These are phyloP conservation scores for Endotrypanum monterogeii DNA, from an alignment of 208 protist species.

Conservation along the genomic window DNA sequence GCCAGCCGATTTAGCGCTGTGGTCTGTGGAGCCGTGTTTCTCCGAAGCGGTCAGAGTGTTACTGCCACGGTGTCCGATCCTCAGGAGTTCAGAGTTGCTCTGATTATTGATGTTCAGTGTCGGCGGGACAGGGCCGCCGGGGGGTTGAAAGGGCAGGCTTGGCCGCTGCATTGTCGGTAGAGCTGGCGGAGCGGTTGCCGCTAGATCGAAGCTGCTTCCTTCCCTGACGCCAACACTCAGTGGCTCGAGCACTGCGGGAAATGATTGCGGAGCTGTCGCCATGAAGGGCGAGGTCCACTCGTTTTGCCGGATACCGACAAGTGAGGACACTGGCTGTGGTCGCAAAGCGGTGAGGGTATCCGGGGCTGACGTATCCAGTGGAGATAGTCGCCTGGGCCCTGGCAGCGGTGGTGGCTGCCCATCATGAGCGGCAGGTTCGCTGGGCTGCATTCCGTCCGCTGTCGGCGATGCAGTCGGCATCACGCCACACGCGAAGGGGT, in stretches of 20 bases:
- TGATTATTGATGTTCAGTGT: not conserved
- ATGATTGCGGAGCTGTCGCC: not conserved
- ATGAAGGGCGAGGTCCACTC: slow-evolving; percentile 11
- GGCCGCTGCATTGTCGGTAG: not conserved
- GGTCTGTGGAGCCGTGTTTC: not conserved
- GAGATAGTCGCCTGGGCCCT: not conserved
- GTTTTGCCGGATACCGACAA: slow-evolving; percentile 1
- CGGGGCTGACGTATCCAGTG: not conserved
- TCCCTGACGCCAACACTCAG: slow-evolving; percentile 6
- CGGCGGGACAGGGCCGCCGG: slow-evolving; percentile 29
- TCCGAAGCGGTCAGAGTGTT: not conserved
- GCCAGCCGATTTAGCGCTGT: not conserved
- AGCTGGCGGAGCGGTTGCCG: slow-evolving; percentile 20
- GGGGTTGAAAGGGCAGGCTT: slow-evolving; percentile 14
- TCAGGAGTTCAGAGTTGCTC: slow-evolving; percentile 33
- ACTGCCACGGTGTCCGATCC: slow-evolving; percentile 54
- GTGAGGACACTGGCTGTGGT: slow-evolving; percentile 1
- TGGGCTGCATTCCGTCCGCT: not conserved
- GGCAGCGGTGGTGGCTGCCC: not conserved
- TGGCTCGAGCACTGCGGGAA: slow-evolving; percentile 23
- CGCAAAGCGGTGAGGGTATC: not conserved
- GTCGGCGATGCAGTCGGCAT: not conserved
- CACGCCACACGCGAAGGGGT: slow-evolving; percentile 2
- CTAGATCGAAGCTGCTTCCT: slow-evolving; percentile 9
- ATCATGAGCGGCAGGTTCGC: not conserved